Percentiles rank a stretch among this genome's conserved stretches.
Evolutionary conservation across 1,284 basidiomycete genomes (phyloP).

Genomic region (Heimioporus retisporus): DNA sequence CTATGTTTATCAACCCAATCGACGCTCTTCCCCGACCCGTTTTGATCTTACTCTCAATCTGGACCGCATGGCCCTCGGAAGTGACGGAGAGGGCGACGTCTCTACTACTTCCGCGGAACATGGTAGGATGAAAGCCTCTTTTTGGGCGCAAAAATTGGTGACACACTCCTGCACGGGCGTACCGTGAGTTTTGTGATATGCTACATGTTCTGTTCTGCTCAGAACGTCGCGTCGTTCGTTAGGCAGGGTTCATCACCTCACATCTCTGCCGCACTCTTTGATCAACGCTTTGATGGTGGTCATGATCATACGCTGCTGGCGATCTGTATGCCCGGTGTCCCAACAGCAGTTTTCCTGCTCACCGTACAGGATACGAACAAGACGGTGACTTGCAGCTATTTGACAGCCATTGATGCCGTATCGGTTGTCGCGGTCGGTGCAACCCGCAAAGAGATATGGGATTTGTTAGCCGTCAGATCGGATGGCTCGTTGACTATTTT

Average conservation of each 20-base stretch:
- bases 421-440: slow-evolving; percentile 69
- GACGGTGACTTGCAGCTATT: slow-evolving; percentile 51
- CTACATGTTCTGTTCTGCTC: slow-evolving; percentile 10
- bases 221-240: slow-evolving; percentile 7
- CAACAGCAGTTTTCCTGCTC: slow-evolving; percentile 63
- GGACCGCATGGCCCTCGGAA: slow-evolving; percentile 70
- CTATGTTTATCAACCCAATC: slow-evolving; percentile 63
- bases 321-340: slow-evolving; percentile 63
- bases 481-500: slow-evolving; percentile 63
- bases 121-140: slow-evolving; percentile 72
- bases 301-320: slow-evolving; percentile 63
- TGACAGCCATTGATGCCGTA: slow-evolving; percentile 57
- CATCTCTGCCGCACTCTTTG: slow-evolving; percentile 70
- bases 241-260: slow-evolving; percentile 33
- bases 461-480: slow-evolving; percentile 73
- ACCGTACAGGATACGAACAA: slow-evolving; percentile 47
- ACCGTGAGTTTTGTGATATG: slow-evolving; percentile 58
- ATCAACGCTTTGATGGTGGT: slow-evolving; percentile 70
- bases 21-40: slow-evolving; percentile 59
- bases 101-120: slow-evolving; percentile 58
- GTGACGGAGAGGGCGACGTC: slow-evolving; percentile 52
- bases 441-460: slow-evolving; percentile 71
- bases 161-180: slow-evolving; percentile 57
- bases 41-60: slow-evolving; percentile 70
- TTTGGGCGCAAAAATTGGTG: slow-evolving; percentile 73